Evolutionary conservation across 495 filamentous ascomycete species (phyloP).

Genomic region (Penicillium coprophilum): DNA sequence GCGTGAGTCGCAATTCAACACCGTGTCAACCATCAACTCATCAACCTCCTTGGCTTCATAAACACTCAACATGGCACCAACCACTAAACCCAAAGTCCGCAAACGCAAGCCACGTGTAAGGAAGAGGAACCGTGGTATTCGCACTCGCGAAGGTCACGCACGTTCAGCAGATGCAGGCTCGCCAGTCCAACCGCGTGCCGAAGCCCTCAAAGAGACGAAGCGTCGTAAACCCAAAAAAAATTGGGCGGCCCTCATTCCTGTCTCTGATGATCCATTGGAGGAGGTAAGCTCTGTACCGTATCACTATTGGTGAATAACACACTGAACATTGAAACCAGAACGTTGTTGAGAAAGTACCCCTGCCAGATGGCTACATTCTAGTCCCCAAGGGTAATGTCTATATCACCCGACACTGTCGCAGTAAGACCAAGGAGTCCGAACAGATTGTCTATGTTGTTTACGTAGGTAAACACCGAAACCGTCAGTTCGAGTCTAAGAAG

Average conservation of each 20-base stretch:
- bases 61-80: slow-evolving; percentile 10
- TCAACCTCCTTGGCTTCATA: slow-evolving; percentile 1
- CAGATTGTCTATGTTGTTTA: slow-evolving; percentile 46
- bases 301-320: background rate
- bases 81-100: slow-evolving; percentile 11
- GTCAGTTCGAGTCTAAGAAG: background rate
- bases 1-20: background rate
- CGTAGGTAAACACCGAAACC: slow-evolving; percentile 23
- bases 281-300: slow-evolving; percentile 10
- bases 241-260: slow-evolving; percentile 3
- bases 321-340: slow-evolving; percentile 25
- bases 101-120: slow-evolving; percentile 7
- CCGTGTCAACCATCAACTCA: slow-evolving; percentile 4
- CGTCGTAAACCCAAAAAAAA: slow-evolving; percentile 1
- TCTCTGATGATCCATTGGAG: slow-evolving; percentile 25
- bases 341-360: slow-evolving; percentile 24
- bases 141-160: slow-evolving; percentile 1
- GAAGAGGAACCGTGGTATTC: background rate
- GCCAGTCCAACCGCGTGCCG: background rate
- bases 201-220: slow-evolving; percentile 7
- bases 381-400: slow-evolving; percentile 53
- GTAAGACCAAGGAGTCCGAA: slow-evolving; percentile 42
- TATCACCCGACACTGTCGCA: slow-evolving; percentile 50
- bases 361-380: slow-evolving; percentile 44
- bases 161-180: background rate